These are phyloP conservation scores for Colletotrichum destructivum DNA, from an alignment of 2,329 filamentous ascomycete species.

Conservation along the genomic window DNA sequence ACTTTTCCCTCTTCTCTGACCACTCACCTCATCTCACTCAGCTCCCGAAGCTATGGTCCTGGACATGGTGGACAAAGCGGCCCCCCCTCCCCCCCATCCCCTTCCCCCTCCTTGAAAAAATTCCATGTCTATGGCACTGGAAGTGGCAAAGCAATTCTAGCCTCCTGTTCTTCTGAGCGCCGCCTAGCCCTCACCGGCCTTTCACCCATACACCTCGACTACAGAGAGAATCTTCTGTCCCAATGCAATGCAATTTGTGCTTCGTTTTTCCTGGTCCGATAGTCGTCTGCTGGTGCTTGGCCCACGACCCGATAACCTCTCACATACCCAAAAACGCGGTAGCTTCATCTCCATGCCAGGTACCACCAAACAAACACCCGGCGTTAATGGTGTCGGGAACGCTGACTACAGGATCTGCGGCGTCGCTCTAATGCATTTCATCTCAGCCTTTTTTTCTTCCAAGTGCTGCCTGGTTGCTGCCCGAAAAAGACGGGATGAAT, in stretches of 20 bases:
- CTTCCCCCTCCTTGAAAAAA: conserved; percentile 10
- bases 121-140: conserved; percentile 38
- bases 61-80: conserved; percentile 37
- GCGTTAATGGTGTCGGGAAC: conserved; percentile 10
- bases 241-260: not conserved
- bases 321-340: not conserved
- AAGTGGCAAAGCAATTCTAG: conserved; percentile 36
- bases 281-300: not conserved
- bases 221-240: not conserved
- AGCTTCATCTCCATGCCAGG: not conserved
- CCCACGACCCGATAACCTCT: not conserved
- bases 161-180: conserved; percentile 10
- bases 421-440: conserved; percentile 23
- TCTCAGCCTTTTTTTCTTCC: conserved; percentile 8
- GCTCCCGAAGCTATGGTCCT: conserved; percentile 41
- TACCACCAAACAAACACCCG: not conserved
- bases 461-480: conserved; percentile 34
- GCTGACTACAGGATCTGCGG: conserved; percentile 7
- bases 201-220: not conserved
- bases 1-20: conserved; percentile 18
- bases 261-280: not conserved
- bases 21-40: conserved; percentile 40
- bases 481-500: conserved; percentile 40
- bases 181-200: not conserved
- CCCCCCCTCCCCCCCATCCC: not conserved